Conservation (phyloP, 2,329 filamentous ascomycete species). For the Fusarium veterinarium region DNA sequence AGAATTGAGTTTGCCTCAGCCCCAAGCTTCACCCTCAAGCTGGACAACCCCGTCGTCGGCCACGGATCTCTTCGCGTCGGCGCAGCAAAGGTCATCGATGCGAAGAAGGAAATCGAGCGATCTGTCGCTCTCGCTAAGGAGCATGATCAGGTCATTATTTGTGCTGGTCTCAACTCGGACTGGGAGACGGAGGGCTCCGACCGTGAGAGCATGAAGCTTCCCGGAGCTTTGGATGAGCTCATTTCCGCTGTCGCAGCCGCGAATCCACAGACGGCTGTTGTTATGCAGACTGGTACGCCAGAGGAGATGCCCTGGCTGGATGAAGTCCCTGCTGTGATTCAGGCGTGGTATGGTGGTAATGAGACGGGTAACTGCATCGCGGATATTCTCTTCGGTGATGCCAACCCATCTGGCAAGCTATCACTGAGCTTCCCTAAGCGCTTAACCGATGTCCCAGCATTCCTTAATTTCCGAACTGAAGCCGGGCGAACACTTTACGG, state of each 20-base stretch:
- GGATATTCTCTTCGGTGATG: slow-evolving; percentile 79
- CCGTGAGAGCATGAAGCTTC: slow-evolving; percentile 81
- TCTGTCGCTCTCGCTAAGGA: slow-evolving; percentile 75
- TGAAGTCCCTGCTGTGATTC: slow-evolving; percentile 69
- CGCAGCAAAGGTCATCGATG: slow-evolving; percentile 67
- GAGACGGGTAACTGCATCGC: slow-evolving; percentile 85
- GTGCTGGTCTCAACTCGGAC: slow-evolving; percentile 81
- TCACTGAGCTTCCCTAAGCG: slow-evolving; percentile 77
- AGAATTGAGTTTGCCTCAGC: slow-evolving; percentile 70
- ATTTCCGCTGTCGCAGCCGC: slow-evolving; percentile 73
- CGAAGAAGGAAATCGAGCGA: slow-evolving; percentile 69
- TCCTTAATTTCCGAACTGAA: slow-evolving; percentile 79
- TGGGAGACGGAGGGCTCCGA: slow-evolving; percentile 87
- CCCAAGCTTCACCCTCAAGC: slow-evolving; percentile 65
- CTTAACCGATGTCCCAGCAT: slow-evolving; percentile 78
- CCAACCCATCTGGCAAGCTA: slow-evolving; percentile 80
- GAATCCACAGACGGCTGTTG: slow-evolving; percentile 77
- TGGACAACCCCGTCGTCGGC: slow-evolving; percentile 64
- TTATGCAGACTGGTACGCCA: slow-evolving; percentile 82
- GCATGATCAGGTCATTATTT: slow-evolving; percentile 82
- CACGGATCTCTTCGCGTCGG: slow-evolving; percentile 72
- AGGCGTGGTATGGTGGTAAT: slow-evolving; percentile 90
- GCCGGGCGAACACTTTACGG: slow-evolving; percentile 79
- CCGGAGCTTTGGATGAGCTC: slow-evolving; percentile 76
- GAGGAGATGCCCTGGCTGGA: slow-evolving; percentile 77